Percentiles rank a stretch among this genome's conserved stretches.
phyloP scores from a whole-genome alignment of 257 asterid genomes.

The Forsythia viridissima region DNA sequence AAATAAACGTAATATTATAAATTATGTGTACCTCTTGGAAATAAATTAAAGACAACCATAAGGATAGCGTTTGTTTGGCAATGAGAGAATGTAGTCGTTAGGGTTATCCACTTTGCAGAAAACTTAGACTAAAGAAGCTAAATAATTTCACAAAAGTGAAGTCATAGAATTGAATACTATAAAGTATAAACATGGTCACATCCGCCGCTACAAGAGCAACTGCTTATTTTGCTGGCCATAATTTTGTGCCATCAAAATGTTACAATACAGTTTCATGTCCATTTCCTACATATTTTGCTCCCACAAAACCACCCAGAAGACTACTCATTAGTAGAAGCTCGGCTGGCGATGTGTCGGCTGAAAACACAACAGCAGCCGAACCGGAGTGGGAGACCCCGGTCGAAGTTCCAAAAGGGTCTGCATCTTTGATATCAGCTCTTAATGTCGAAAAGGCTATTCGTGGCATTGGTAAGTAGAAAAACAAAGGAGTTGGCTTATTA shows the following conservation, averaged over 20 bases:
- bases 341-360: conserved; percentile 25
- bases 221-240: conserved; percentile 26
- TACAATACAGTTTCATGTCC: not conserved
- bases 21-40: not conserved
- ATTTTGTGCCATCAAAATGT: conserved; percentile 8
- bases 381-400: conserved; percentile 31
- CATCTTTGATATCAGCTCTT: conserved; percentile 69
- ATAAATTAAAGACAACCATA: not conserved
- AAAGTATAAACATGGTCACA: conserved; percentile 39
- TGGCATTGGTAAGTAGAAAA: conserved; percentile 51
- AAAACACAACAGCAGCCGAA: conserved; percentile 26
- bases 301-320: conserved; percentile 17
- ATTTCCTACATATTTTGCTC: not conserved
- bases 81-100: conserved; percentile 7
- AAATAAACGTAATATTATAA: no score
- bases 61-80: conserved; percentile 39
- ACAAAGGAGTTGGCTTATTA: no score
- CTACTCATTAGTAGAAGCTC: conserved; percentile 23
- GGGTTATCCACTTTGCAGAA: conserved; percentile 20
- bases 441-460: conserved; percentile 80
- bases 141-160: not conserved
- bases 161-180: not conserved
- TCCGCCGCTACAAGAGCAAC: conserved; percentile 34
- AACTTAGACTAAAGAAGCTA: not conserved
- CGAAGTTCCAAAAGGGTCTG: conserved; percentile 45